Base-by-base conservation (phyloP, 139 green algal genomes). In the Deuterostichococcus epilithicus region DNA sequence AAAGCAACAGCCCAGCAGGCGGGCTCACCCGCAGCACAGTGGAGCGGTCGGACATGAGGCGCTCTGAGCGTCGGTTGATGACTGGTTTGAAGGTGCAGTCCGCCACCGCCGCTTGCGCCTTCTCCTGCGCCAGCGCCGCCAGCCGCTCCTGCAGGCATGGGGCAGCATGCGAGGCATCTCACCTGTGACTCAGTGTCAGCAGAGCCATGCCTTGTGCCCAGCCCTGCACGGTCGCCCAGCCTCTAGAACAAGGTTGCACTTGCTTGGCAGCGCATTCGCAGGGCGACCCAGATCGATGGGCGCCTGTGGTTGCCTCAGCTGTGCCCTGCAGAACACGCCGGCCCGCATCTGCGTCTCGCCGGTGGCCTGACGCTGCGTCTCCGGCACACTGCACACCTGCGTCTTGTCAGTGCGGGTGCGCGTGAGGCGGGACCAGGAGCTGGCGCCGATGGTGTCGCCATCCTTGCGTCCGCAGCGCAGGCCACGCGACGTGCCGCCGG, bases 41-140 rank as follows among this genome's bases (percentile, higher is more conserved):
- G 13, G 67, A 82, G 45, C 91, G 88, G 70, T 95, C 87, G 3
- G 71, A 68, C 84, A 96, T 90, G 42, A 94, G 77, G 13, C 58
- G 37, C 22, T 84, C 81, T 39, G 81, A 90, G 75, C 75, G 83
- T 34, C 32, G 69, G 77, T 89, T 89, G 76, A 96, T 89, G 35
- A 77, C 45, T 3, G 91, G 91, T 26, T 80, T 74, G 82, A 96
- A 96, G 34, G 88, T 94, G 81, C 87, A 93, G 72, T 91, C 85
- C 42, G 70, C 42, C 63, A 82, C 70, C 66, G 89, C 84, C 1
- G 73, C 75, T 33, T 83, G 85, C 73, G 86, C 85, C 39, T 76
- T 39, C 37, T 80, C 77, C 79, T 80, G 76, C 18, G 82, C 80
- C 79, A 89, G 73, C 33, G 85, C 86, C 26, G 81, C 77, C 38